Base-by-base conservation (phyloP, 495 filamentous ascomycete genomes). In the Podospora pseudocomata region DNA sequence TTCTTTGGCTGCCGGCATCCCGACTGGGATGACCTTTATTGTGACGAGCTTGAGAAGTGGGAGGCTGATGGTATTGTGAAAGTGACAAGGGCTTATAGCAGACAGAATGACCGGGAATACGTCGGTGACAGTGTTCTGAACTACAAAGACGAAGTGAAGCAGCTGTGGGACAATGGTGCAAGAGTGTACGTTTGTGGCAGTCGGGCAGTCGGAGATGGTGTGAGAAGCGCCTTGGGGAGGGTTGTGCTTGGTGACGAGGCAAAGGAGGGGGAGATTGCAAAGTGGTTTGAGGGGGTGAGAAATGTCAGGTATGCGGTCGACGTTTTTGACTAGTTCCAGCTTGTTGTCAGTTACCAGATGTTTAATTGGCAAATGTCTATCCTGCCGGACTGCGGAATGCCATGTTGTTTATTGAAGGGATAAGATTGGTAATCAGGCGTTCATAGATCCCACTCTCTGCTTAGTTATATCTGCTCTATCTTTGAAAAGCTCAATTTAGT, bases 141-240 rank as follows among this genome's bases (percentile, higher is more conserved):
- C 1, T 84, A 89, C 28, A 73, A 79, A 4, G 80, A 80, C 6
- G 84, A 89, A 23, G 65, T 90, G 44, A 70, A 75, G 60, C 72
- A 77, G 39, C 71, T 90, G 56, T 90, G 89, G 79, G 78, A 83
- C 0, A 54, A 81, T 20, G 89, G 88, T 0, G 89, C 86, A 0
- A 86, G 86, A 69, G 77, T 91, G 6, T 91, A 86, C 72, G 85
- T 92, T 4, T 92, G 90, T 76, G 90, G 91, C 4, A 86, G 84
- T 39, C 80, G 84, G 19, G 81, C 78, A 61, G 81, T 93, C 0
- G 89, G 86, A 4, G 85, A 88, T 70, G 85, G 80, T 1, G 87
- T 91, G 20, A 83, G 84, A 68, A 76, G 77, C 28, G 73, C 67
- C 9, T 56, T 80, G 23, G 67, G 81, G 0, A 81, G 80, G 65